These are phyloP conservation scores for Inga laurina DNA, from an alignment of 306 rosid genomes.

Conservation along the genomic window DNA sequence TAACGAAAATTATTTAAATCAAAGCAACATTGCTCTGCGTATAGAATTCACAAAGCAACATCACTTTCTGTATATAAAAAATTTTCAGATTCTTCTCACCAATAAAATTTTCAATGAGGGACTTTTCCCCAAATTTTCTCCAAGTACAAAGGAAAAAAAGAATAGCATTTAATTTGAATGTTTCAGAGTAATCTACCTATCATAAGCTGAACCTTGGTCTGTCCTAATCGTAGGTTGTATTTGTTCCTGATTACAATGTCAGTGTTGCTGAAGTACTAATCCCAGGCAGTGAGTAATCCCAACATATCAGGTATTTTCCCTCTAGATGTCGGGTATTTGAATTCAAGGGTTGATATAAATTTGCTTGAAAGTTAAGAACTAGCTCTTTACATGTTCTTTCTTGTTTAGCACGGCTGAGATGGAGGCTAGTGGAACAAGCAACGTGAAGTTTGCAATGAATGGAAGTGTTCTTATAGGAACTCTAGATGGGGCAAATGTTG, in stretches of 20 bases:
- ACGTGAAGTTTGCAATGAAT: slow-evolving; percentile 95
- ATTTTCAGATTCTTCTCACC: too few relatives aligned
- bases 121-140: too few relatives aligned
- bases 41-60: too few relatives aligned
- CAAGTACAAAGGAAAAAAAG: not conserved
- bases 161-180: not conserved
- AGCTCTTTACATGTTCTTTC: not conserved
- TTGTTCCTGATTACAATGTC: slow-evolving; percentile 94
- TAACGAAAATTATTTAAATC: too few relatives aligned
- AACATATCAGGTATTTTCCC: slow-evolving; percentile 77
- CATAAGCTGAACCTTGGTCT: not conserved
- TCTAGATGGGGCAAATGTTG: slow-evolving; percentile 95
- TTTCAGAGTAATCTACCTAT: not conserved
- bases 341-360: slow-evolving; percentile 2
- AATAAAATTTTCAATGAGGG: too few relatives aligned
- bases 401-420: slow-evolving; percentile 83
- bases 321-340: not conserved
- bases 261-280: slow-evolving; percentile 87
- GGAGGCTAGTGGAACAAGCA: slow-evolving; percentile 99
- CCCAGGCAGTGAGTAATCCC: slow-evolving; percentile 97
- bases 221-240: slow-evolving; percentile 61
- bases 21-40: too few relatives aligned
- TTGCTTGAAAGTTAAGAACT: not conserved
- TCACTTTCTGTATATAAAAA: too few relatives aligned
- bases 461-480: slow-evolving; percentile 91